Percentiles rank a stretch among this genome's conserved stretches.
phyloP scores from a whole-genome alignment of 768 basidiomycete genomes.

The Scleroderma citrinum region DNA sequence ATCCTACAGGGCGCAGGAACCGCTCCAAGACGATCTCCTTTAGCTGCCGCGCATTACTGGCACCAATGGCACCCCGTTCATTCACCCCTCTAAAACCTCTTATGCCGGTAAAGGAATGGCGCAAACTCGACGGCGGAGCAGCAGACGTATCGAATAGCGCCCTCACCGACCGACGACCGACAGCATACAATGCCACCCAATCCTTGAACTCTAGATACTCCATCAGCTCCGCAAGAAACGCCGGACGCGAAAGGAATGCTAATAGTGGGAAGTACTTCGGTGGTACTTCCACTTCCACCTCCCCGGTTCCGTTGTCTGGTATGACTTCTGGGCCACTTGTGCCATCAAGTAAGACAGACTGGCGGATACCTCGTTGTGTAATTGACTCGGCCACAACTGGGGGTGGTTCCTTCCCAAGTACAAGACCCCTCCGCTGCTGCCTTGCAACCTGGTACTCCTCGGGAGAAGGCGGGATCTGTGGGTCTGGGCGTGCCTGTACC shows the following conservation, averaged over 20 bases:
- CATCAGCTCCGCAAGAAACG: constrained; percentile 51
- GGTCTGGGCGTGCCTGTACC: background rate
- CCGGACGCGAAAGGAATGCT: constrained; percentile 48
- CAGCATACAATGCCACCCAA: constrained; percentile 51
- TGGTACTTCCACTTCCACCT: constrained; percentile 18
- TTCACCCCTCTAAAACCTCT: background rate
- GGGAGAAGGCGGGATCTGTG: constrained; percentile 20
- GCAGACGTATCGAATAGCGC: background rate
- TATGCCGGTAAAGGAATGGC: background rate
- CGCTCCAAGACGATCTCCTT: constrained; percentile 64
- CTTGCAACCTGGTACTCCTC: constrained; percentile 38
- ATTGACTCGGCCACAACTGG: constrained; percentile 27
- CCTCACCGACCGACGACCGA: background rate
- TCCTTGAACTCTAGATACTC: constrained; percentile 64
- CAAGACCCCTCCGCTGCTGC: constrained; percentile 34
- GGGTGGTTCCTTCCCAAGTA: constrained; percentile 36
- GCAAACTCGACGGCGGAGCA: background rate
- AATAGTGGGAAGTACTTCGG: constrained; percentile 44
- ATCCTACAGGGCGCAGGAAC: constrained; percentile 68
- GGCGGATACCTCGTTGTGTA: constrained; percentile 17
- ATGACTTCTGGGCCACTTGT: constrained; percentile 18
- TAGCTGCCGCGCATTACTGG: constrained; percentile 42
- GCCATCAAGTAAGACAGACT: background rate
- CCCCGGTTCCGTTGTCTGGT: constrained; percentile 2
- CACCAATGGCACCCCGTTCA: background rate